Conservation (phyloP, 495 filamentous ascomycete species). For the Neurospora sp. region DNA sequence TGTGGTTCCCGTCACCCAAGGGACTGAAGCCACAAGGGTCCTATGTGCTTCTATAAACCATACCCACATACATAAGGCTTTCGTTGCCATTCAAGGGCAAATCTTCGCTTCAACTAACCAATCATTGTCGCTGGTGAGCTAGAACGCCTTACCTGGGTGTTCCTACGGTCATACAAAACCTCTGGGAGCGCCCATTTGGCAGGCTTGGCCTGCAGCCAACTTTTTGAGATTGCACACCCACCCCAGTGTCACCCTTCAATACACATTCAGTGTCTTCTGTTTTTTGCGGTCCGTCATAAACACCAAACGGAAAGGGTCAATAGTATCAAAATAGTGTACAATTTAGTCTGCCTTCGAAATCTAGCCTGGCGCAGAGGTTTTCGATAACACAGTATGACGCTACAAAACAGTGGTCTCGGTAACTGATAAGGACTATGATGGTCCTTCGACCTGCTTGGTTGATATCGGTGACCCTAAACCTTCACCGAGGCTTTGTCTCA, state of each 20-base stretch:
- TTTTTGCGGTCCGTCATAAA: not conserved
- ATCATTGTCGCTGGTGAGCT: not conserved
- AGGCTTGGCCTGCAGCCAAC: not conserved
- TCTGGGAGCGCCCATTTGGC: not conserved
- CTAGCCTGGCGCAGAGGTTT: not conserved
- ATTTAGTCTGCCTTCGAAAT: not conserved
- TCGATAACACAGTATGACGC: not conserved
- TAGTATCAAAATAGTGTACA: not conserved
- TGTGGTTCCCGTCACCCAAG: not conserved
- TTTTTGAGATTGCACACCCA: not conserved
- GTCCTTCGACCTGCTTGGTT: not conserved
- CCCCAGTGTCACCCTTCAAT: not conserved
- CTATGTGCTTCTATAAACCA: not conserved
- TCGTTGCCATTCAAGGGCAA: not conserved
- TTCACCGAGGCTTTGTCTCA: not conserved
- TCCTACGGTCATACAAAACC: not conserved
- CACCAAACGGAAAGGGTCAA: not conserved
- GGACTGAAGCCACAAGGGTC: not conserved
- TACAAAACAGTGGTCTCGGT: not conserved
- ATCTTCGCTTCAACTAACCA: not conserved
- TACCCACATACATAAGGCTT: not conserved
- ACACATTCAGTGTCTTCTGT: no score
- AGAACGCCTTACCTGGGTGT: not conserved
- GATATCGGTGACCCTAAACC: not conserved
- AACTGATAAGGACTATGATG: not conserved